Evolutionary conservation across 805 yeast genomes (phyloP).

Genomic region (Debaryomyces castellii): DNA sequence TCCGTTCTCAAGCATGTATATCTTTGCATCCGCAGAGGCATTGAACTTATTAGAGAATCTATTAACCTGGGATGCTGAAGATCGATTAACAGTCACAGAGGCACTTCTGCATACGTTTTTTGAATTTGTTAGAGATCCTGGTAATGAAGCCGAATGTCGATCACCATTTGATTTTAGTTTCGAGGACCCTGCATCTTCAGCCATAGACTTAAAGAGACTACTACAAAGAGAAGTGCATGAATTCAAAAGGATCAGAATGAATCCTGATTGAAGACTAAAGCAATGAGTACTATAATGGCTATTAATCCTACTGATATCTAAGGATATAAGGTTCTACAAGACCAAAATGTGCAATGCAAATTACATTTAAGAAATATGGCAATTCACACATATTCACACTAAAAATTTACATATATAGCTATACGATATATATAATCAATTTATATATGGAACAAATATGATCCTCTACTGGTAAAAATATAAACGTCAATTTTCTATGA

Average conservation of each 20-base stretch:
- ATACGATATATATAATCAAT: no score
- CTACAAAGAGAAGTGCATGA: conserved; percentile 52
- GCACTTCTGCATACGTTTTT: conserved; percentile 62
- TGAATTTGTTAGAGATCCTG: conserved; percentile 47
- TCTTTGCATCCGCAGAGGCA: conserved; percentile 57
- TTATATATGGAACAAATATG: background rate
- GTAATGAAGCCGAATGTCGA: conserved; percentile 55
- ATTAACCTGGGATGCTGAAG: conserved; percentile 62
- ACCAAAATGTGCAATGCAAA: no score
- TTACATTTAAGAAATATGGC: no score
- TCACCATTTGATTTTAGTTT: conserved; percentile 64
- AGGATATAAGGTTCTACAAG: no score
- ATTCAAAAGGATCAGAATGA: conserved; percentile 35
- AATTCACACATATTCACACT: no score
- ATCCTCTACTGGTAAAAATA: no score
- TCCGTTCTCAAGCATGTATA: conserved; percentile 43
- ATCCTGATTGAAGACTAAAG: background rate
- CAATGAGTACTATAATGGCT: background rate
- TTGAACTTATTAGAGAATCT: conserved; percentile 52
- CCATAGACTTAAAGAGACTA: conserved; percentile 43
- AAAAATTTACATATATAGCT: no score
- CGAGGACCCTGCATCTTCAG: conserved; percentile 43
- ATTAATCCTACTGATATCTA: no score
- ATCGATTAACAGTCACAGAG: conserved; percentile 54
- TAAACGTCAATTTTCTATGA: no score